Percentiles rank a stretch among this genome's conserved stretches.
Evolutionary conservation across 1,284 basidiomycete genomes (phyloP).

Genomic region (Malassezia brasiliensis): DNA sequence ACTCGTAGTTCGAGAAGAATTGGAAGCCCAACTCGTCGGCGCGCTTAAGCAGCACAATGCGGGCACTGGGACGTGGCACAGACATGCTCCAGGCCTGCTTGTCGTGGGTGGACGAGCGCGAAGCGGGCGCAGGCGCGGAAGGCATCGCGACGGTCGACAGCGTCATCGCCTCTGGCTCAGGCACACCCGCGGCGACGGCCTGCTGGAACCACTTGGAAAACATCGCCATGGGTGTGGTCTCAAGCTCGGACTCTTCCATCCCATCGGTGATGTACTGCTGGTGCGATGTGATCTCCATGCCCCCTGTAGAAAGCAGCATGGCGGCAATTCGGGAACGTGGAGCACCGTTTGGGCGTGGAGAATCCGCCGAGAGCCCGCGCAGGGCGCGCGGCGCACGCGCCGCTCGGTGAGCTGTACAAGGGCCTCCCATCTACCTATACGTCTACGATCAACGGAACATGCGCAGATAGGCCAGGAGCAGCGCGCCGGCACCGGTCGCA

Average conservation of each 20-base stretch:
- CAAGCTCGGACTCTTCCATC: slow-evolving; percentile 23
- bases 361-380: too few relatives aligned
- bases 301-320: neutral
- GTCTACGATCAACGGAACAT: slow-evolving; percentile 29
- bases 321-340: neutral
- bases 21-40: slow-evolving; percentile 62
- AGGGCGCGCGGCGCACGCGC: too few relatives aligned
- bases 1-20: slow-evolving; percentile 92
- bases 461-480: slow-evolving; percentile 73
- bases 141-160: slow-evolving; percentile 29
- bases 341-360: too few relatives aligned
- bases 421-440: too few relatives aligned
- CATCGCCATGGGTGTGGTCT: slow-evolving; percentile 30
- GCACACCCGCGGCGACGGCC: slow-evolving; percentile 27
- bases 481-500: slow-evolving; percentile 77
- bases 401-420: too few relatives aligned
- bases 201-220: slow-evolving; percentile 41
- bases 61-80: slow-evolving; percentile 59
- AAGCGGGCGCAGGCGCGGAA: slow-evolving; percentile 9
- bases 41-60: slow-evolving; percentile 84
- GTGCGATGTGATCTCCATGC: slow-evolving; percentile 28
- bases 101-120: neutral
- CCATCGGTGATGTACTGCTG: slow-evolving; percentile 41
- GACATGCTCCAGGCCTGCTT: slow-evolving; percentile 4
- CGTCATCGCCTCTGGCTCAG: slow-evolving; percentile 45